phyloP scores from a whole-genome alignment of 768 basidiomycete species.

The Pisolithus orientalis region DNA sequence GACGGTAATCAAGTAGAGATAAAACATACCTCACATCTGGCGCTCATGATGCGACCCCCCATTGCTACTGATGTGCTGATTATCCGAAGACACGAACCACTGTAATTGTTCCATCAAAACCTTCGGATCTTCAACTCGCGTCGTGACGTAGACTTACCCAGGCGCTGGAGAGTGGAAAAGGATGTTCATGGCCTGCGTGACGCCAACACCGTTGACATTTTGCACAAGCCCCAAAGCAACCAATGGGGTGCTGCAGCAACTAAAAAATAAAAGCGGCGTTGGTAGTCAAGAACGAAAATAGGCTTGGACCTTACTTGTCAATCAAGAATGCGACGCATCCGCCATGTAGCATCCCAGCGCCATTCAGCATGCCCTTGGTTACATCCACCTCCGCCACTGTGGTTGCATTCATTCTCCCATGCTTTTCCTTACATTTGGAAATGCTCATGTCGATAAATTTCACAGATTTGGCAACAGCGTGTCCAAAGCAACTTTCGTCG shows the following conservation, averaged over 20 bases:
- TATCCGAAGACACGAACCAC: conserved; percentile 55
- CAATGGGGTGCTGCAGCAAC: conserved; percentile 63
- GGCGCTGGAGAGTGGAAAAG: conserved; percentile 65
- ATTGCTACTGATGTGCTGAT: conserved; percentile 59
- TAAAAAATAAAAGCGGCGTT: conserved; percentile 13
- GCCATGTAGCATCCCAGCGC: conserved; percentile 72
- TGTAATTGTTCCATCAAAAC: conserved; percentile 15
- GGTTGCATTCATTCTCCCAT: conserved; percentile 51
- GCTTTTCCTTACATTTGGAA: conserved; percentile 38
- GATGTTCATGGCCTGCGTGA: conserved; percentile 67
- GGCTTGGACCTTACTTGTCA: conserved; percentile 48
- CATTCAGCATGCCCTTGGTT: conserved; percentile 71
- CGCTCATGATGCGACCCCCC: conserved; percentile 65
- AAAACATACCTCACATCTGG: conserved; percentile 57
- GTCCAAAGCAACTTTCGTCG: conserved; percentile 53
- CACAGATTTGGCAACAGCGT: conserved; percentile 53
- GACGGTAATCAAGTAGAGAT: background rate
- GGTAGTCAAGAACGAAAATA: background rate
- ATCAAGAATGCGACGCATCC: conserved; percentile 69
- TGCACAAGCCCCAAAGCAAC: conserved; percentile 58
- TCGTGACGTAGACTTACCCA: conserved; percentile 35
- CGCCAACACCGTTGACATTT: conserved; percentile 64
- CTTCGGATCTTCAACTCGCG: conserved; percentile 5
- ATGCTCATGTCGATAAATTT: conserved; percentile 56
- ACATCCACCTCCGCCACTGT: conserved; percentile 59